phyloP scores from a whole-genome alignment of 257 asterid genomes.

The Rubia yunnanensis region DNA sequence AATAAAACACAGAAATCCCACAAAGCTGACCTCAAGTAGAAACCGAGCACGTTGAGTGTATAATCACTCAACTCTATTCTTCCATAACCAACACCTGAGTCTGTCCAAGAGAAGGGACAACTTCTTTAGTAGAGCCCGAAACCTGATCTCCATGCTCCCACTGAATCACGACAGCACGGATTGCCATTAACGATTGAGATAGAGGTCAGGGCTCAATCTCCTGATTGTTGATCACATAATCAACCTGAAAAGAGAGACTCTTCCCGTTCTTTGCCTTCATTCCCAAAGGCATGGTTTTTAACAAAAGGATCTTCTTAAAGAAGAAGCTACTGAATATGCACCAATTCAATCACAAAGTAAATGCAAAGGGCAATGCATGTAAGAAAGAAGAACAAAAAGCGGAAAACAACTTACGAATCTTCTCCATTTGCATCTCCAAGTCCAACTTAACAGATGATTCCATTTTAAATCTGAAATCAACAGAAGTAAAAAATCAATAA shows the following conservation, averaged over 20 bases:
- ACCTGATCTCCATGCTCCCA: constrained; percentile 61
- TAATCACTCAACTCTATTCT: constrained; percentile 57
- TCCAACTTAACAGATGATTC: no score
- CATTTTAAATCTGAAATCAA: no score
- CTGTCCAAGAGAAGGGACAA: constrained; percentile 47
- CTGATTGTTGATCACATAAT: constrained; percentile 44
- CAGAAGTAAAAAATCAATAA: no score
- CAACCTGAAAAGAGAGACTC: constrained; percentile 46
- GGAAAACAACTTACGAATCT: no score
- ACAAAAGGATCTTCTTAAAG: constrained; percentile 10
- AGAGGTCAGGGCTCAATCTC: constrained; percentile 94
- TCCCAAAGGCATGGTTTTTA: constrained; percentile 48
- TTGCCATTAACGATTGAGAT: constrained; percentile 51
- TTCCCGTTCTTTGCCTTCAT: constrained; percentile 44
- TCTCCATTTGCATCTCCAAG: no score
- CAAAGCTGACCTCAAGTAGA: no score
- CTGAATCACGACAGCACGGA: constrained; percentile 53
- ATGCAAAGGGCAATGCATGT: no score
- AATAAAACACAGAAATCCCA: no score
- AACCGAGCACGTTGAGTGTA: no score
- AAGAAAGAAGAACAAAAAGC: no score
- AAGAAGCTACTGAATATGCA: constrained; percentile 12
- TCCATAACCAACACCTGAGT: no score
- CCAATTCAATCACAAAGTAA: constrained; percentile 10
- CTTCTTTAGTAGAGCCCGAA: constrained; percentile 60